Conservation (phyloP, 2,329 filamentous ascomycete species). For the Fusarium nodosum region DNA sequence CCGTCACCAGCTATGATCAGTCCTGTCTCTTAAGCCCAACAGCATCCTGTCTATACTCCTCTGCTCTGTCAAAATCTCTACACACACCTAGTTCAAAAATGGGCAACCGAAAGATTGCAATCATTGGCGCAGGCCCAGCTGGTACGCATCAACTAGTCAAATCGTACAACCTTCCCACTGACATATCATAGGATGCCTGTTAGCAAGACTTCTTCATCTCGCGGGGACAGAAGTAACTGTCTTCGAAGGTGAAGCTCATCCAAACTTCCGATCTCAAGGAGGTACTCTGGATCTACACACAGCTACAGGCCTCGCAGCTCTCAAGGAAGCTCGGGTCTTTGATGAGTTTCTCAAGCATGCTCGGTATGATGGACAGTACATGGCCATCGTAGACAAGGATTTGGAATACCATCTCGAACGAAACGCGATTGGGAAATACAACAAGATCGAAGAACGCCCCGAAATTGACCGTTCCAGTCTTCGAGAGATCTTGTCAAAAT, state of each 20-base stretch:
- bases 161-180: neutral
- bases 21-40: neutral
- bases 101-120: conserved; percentile 46
- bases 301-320: conserved; percentile 63
- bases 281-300: conserved; percentile 69
- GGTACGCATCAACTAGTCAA: conserved; percentile 37
- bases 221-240: conserved; percentile 62
- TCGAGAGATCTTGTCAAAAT: conserved; percentile 60
- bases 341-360: conserved; percentile 64
- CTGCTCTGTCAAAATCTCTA: neutral
- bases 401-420: conserved; percentile 54
- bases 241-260: conserved; percentile 63
- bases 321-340: conserved; percentile 64
- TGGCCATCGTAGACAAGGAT: conserved; percentile 61
- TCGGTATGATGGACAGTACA: conserved; percentile 65
- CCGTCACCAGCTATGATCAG: neutral
- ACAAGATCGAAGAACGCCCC: conserved; percentile 56
- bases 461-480: conserved; percentile 67
- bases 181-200: conserved; percentile 45
- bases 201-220: conserved; percentile 65
- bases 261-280: conserved; percentile 63
- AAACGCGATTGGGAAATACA: conserved; percentile 35
- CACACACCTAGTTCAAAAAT: conserved; percentile 19
- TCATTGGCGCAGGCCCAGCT: conserved; percentile 50
- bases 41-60: no score